Evolutionary conservation across 371 early-diverging fungal species (phyloP).

Genomic region (Mucor sp.): DNA sequence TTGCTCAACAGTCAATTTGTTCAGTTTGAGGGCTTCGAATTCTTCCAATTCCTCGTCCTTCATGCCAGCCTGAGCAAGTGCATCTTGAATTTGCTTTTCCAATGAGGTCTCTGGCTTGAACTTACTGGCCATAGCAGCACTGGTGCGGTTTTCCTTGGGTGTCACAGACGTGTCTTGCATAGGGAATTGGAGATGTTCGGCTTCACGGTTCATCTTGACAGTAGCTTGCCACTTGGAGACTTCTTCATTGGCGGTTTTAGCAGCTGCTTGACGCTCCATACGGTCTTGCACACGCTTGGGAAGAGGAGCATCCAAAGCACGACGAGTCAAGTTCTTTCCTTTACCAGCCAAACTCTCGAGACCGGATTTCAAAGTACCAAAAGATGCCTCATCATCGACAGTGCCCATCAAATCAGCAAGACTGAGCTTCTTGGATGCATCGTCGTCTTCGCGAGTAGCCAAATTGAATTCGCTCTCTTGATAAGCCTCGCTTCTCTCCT

Average conservation of each 20-base stretch:
- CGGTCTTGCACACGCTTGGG: constrained; percentile 83
- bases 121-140: constrained; percentile 60
- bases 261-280: constrained; percentile 85
- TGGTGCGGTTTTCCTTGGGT: constrained; percentile 31
- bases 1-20: constrained; percentile 80
- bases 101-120: constrained; percentile 67
- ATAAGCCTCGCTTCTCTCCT: constrained; percentile 73
- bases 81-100: constrained; percentile 77
- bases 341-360: constrained; percentile 61
- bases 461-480: constrained; percentile 82
- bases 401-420: constrained; percentile 76
- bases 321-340: constrained; percentile 45
- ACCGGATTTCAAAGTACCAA: constrained; percentile 65
- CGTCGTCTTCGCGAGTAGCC: constrained; percentile 44
- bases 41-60: constrained; percentile 78
- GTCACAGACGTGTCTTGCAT: constrained; percentile 33
- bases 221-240: constrained; percentile 84
- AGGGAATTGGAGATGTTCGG: constrained; percentile 84
- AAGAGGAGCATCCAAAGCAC: constrained; percentile 78
- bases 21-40: constrained; percentile 83
- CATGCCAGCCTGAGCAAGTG: constrained; percentile 74
- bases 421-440: constrained; percentile 61
- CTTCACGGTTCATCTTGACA: constrained; percentile 82
- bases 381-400: constrained; percentile 61
- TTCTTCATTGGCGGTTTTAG: constrained; percentile 75